A percentile compares a stretch with the other conserved stretches of the same genome.
phyloP scores from a whole-genome alignment of 306 rosid genomes.

The Fragaria ananassa region DNA sequence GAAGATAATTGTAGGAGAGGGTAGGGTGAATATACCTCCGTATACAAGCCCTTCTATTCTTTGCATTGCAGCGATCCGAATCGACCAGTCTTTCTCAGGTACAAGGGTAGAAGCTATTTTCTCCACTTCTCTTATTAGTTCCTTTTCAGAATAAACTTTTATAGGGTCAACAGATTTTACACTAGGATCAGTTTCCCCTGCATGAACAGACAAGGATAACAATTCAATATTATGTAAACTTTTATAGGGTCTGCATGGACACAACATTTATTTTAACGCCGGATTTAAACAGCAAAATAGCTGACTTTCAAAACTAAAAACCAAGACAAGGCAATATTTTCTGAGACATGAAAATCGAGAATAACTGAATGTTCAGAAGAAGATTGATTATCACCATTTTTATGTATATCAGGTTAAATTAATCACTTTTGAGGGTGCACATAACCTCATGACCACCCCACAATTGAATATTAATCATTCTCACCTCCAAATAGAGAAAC shows the following conservation, averaged over 20 bases:
- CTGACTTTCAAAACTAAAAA: neutral
- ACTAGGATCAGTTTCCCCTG: slow-evolving; percentile 67
- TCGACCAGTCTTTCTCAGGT: slow-evolving; percentile 98
- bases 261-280: neutral
- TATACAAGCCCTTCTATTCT: slow-evolving; percentile 87
- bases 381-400: neutral
- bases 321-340: neutral
- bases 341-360: neutral
- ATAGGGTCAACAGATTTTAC: slow-evolving; percentile 71
- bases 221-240: slow-evolving; percentile 16
- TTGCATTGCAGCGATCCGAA: slow-evolving; percentile 92
- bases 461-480: slow-evolving; percentile 31
- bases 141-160: slow-evolving; percentile 96
- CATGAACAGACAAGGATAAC: slow-evolving; percentile 27
- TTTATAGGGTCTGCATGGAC: too few species aligned
- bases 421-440: neutral
- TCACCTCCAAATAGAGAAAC: slow-evolving; percentile 80
- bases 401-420: neutral
- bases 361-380: neutral
- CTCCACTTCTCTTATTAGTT: slow-evolving; percentile 80
- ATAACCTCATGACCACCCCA: slow-evolving; percentile 10
- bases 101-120: slow-evolving; percentile 87
- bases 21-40: slow-evolving; percentile 66
- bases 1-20: neutral
- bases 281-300: neutral